These are phyloP conservation scores for Trametes cingulata DNA, from an alignment of 768 basidiomycete genomes.

Conservation along the genomic window DNA sequence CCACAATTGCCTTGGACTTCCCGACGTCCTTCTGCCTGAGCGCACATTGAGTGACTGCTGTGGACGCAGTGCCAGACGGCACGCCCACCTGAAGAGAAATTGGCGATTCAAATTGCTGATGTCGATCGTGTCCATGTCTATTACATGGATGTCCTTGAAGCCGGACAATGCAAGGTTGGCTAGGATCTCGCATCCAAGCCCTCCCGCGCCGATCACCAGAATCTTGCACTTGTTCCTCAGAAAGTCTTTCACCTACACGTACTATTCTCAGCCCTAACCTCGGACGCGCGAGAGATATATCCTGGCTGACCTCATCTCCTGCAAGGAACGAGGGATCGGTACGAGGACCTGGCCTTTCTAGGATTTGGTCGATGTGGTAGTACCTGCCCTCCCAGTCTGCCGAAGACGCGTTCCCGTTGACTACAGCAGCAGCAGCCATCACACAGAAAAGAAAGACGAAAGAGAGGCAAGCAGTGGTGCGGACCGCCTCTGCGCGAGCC, in stretches of 20 bases:
- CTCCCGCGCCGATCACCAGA: constrained; percentile 97
- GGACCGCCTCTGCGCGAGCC: neutral
- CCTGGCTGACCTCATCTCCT: constrained; percentile 68
- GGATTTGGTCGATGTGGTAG: constrained; percentile 81
- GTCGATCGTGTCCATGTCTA: constrained; percentile 99
- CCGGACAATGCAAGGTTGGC: constrained; percentile 95
- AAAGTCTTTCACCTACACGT: constrained; percentile 81
- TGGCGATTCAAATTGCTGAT: constrained; percentile 98
- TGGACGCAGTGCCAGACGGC: neutral
- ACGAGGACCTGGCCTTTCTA: constrained; percentile 85
- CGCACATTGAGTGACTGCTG: neutral
- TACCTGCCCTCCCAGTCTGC: constrained; percentile 66
- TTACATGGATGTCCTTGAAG: constrained; percentile 98
- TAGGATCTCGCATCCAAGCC: constrained; percentile 95
- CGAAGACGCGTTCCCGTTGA: constrained; percentile 39
- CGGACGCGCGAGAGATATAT: neutral
- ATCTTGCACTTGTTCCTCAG: constrained; percentile 85
- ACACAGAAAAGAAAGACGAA: neutral
- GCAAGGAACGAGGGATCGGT: constrained; percentile 83
- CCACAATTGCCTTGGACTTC: constrained; percentile 88
- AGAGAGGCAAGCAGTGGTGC: neutral
- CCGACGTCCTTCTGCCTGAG: constrained; percentile 87
- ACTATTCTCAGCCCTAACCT: neutral
- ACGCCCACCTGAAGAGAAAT: constrained; percentile 87
- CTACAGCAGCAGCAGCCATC: constrained; percentile 14